Evolutionary conservation across 805 yeast genomes (phyloP), one percentile per base, ranked within the genome.

Genomic region (Wickerhamomyces tratensis): DNA sequence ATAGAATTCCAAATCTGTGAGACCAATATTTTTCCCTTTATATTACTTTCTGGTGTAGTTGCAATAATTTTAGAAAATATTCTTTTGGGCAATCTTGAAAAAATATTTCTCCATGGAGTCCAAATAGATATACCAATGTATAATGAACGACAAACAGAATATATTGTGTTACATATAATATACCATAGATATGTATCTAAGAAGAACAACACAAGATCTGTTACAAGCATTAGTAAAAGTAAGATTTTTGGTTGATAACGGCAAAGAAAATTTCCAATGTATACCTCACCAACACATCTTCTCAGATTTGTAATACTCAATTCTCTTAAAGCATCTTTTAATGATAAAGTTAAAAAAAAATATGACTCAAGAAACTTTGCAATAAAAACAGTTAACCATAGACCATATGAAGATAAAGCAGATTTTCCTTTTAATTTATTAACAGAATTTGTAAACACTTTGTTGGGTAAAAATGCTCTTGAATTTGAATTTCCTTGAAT

Each of bases 41-140:
- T 41, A 40, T 46, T 44, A 41, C 56, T 46, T 47, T 58, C 52
- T 30, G 63, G 44, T 29, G 96, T 86, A 34, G 99, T 93, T 39
- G 98, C 98, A 68, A 93, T 77, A 52, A 93, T 82, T 78, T 93
- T 93, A 43, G 97, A 87, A 74, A 93, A 94, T 53, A 93, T 87
- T 80, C 99, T 87, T 81, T 93, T 93, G 63, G 99, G 99, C 63
- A 93, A 72, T 68, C 99, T 82, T 42, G 96, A 82, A 74, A 91
- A 93, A 55, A 93, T 89, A 65, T 94, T 93, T 79, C 98, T 86
- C 99, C 99, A 93, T 49, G 99, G 99, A 36, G 99, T 93, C 74
- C 89, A 79, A 52, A 93, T 91, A 38, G 99, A 93, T 57, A 93
- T 89, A 83, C 99, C 99, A 66, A 94, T 76, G 75, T 91, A 93